Evolutionary conservation across 2,329 filamentous ascomycete genomes (phyloP), one percentile per base, ranked within the genome.

Genomic region (Colletotrichum paranaense): DNA sequence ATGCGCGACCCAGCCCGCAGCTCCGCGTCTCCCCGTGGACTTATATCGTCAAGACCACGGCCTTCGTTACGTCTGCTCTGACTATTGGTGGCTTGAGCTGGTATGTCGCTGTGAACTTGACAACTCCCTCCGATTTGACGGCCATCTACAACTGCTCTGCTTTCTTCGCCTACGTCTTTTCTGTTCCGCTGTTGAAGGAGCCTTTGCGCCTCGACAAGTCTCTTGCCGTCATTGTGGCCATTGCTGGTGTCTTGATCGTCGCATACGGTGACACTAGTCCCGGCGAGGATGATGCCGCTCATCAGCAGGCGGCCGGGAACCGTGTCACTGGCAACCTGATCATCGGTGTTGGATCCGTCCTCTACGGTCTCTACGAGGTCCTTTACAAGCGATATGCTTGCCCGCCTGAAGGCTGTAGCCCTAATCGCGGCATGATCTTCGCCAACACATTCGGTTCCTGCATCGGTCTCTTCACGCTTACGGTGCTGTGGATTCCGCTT

Each of bases 101-200:
- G 97, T 99, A 98, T 80, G 88, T 98, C 46, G 96, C 97, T 19
- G 96, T 99, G 72, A 94, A 95, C 83, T 85, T 98, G 87, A 99
- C 97, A 1, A 98, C 94, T 4, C 93, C 97, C 3, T 95, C 93
- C 76, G 97, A 99, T 82, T 85, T 99, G 78, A 99, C 97, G 0
- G 97, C 97, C 67, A 99, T 99, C 78, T 99, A 99, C 89, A 99
- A 99, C 85, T 99, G 97, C 87, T 97, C 94, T 66, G 96, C 97
- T 72, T 99, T 99, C 84, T 99, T 99, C 82, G 97, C 97, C 62
- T 99, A 99, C 81, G 96, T 94, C 14, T 99, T 99, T 81, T 97
- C 94, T 58, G 95, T 99, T 57, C 95, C 95, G 1, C 84, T 99
- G 22, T 87, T 99, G 2, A 92, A 94, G 70, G 97, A 99, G 82